Percentiles rank a stretch among this genome's conserved stretches.
These are phyloP conservation scores for Xanthoparmelia taractica DNA, from an alignment of 495 filamentous ascomycete genomes.

Conservation along the genomic window DNA sequence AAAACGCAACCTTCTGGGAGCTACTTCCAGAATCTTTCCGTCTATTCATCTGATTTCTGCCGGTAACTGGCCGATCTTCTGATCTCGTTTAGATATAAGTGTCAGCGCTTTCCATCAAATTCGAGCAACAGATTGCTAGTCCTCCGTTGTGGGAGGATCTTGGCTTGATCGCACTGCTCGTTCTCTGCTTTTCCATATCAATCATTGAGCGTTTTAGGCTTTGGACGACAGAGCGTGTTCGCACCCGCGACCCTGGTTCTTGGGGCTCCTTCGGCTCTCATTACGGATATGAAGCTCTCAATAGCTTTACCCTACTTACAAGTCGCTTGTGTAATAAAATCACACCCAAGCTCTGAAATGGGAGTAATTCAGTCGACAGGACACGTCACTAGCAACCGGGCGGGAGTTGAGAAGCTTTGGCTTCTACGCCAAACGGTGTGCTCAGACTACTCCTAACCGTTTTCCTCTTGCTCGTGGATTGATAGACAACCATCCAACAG, in stretches of 20 bases:
- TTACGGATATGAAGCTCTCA: neutral
- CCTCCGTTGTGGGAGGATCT: neutral
- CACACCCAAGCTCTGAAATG: neutral
- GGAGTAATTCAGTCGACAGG: neutral
- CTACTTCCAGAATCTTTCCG: neutral
- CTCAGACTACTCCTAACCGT: too few species aligned
- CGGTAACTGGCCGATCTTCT: neutral
- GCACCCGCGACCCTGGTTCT: neutral
- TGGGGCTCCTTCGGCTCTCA: neutral
- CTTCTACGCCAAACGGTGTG: neutral
- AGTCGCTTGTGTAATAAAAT: neutral
- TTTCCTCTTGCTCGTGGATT: too few species aligned
- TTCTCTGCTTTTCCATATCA: neutral
- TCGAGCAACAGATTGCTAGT: neutral
- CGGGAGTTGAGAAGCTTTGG: neutral
- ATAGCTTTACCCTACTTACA: neutral
- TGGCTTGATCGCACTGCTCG: neutral
- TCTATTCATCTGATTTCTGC: neutral
- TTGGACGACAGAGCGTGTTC: neutral
- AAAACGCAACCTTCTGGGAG: neutral
- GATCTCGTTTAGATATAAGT: neutral
- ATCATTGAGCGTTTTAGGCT: neutral
- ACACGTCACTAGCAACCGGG: neutral
- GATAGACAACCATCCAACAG: too few species aligned
- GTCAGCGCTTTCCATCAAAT: neutral